phyloP scores from a whole-genome alignment of 345 rosid species.

The Corchorus olitorius region DNA sequence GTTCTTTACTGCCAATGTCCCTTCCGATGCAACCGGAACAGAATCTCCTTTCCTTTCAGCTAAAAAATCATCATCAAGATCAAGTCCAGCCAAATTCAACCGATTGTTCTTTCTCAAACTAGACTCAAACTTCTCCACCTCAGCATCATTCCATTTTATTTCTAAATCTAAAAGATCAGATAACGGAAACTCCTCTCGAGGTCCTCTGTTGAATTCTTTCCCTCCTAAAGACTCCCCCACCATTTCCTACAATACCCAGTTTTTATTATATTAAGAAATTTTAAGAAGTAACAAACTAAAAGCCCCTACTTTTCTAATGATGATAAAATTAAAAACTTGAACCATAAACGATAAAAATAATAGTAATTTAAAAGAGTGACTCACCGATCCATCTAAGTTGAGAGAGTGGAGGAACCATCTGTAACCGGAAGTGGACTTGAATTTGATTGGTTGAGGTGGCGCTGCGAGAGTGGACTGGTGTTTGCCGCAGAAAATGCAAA shows the following conservation, averaged over 20 bases:
- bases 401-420: conserved; percentile 71
- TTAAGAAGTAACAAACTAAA: neutral
- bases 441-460: conserved; percentile 67
- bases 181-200: conserved; percentile 41
- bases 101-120: conserved; percentile 28
- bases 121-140: conserved; percentile 36
- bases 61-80: conserved; percentile 47
- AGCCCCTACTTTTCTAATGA: neutral
- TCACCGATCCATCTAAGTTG: conserved; percentile 77
- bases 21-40: conserved; percentile 29
- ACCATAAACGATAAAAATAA: neutral
- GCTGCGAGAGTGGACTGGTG: conserved; percentile 39
- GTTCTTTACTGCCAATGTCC: conserved; percentile 22
- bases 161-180: conserved; percentile 73
- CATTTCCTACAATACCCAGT: conserved; percentile 56
- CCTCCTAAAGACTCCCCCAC: conserved; percentile 46
- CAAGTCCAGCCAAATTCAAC: conserved; percentile 52
- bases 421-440: conserved; percentile 58
- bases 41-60: conserved; percentile 38
- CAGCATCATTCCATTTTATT: conserved; percentile 54
- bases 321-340: neutral
- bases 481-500: conserved; percentile 82
- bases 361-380: neutral
- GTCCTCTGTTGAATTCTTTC: conserved; percentile 44
- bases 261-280: neutral